These are phyloP conservation scores for Marsdenia floribunda DNA, from an alignment of 257 asterid genomes.

Conservation along the genomic window DNA sequence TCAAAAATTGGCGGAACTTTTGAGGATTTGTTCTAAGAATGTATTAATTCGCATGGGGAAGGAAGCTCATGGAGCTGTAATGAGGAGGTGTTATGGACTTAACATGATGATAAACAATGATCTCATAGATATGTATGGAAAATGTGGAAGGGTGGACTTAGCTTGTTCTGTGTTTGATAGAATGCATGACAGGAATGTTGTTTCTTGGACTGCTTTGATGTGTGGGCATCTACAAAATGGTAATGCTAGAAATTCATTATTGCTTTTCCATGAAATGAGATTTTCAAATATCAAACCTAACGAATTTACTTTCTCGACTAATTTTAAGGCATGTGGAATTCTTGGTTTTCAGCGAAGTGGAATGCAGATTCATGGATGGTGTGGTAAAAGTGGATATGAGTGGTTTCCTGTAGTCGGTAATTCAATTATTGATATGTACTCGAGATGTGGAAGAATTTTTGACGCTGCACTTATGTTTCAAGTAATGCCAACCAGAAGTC, in stretches of 20 bases:
- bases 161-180: conserved; percentile 38
- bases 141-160: conserved; percentile 37
- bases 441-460: conserved; percentile 35
- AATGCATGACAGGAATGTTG: conserved; percentile 55
- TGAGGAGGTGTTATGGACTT: too few relatives aligned
- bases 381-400: too few relatives aligned
- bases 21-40: too few relatives aligned
- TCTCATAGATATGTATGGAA: conserved; percentile 42
- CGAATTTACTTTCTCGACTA: conserved; percentile 52
- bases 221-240: conserved; percentile 35
- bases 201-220: conserved; percentile 60
- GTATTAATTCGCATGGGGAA: too few relatives aligned
- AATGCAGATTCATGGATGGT: too few relatives aligned
- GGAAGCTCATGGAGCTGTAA: too few relatives aligned
- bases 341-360: too few relatives aligned
- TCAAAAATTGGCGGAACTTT: too few relatives aligned
- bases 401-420: too few relatives aligned
- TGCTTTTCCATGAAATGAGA: conserved; percentile 40
- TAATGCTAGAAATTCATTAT: conserved; percentile 28
- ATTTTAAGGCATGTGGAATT: conserved; percentile 52
- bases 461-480: conserved; percentile 44
- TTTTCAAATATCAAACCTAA: conserved; percentile 36
- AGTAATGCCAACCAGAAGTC: conserved; percentile 31
- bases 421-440: too few relatives aligned
- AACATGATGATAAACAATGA: conserved; percentile 34